A percentile compares a stretch with the other conserved stretches of the same genome.
Conservation (phyloP, 2,329 filamentous ascomycete genomes). For the Fusarium protoensiforme region DNA sequence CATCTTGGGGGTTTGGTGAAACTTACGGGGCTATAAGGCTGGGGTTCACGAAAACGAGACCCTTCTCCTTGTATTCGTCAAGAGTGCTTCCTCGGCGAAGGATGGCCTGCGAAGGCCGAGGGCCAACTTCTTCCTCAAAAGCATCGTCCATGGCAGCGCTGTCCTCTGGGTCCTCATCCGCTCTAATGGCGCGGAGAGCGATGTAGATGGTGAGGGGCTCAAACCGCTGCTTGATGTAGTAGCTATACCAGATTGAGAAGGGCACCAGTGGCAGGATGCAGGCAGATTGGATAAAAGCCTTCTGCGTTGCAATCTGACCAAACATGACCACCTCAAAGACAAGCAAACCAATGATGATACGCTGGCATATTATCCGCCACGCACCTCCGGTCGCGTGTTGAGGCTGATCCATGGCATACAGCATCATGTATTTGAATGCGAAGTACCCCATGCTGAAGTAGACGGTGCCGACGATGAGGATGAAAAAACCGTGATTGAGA, state of each 20-base stretch:
- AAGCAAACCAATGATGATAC: constrained; percentile 84
- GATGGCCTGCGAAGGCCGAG: constrained; percentile 53
- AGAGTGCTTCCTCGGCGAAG: constrained; percentile 70
- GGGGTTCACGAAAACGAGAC: constrained; percentile 79
- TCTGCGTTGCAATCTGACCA: constrained; percentile 81
- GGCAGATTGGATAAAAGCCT: constrained; percentile 77
- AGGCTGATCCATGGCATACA: constrained; percentile 98
- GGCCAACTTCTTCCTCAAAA: constrained; percentile 51
- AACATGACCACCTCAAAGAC: constrained; percentile 94
- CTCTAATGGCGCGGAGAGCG: constrained; percentile 84
- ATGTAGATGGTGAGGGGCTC: constrained; percentile 93
- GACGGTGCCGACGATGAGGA: constrained; percentile 82
- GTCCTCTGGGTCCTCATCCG: constrained; percentile 57
- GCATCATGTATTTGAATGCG: constrained; percentile 95
- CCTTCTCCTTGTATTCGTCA: constrained; percentile 78
- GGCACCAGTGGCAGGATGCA: constrained; percentile 81
- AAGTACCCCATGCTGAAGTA: constrained; percentile 89
- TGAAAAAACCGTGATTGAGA: constrained; percentile 80
- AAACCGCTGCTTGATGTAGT: constrained; percentile 83
- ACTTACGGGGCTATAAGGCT: constrained; percentile 75
- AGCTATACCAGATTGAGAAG: constrained; percentile 88
- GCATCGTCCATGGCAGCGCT: constrained; percentile 51
- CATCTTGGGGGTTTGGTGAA: not conserved
- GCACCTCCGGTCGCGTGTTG: constrained; percentile 93
- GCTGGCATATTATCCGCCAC: constrained; percentile 97